Evolutionary conservation across 83 land plant genomes (phyloP), one percentile per base, ranked within the genome.

Genomic region (Isoetes engelmannii): DNA sequence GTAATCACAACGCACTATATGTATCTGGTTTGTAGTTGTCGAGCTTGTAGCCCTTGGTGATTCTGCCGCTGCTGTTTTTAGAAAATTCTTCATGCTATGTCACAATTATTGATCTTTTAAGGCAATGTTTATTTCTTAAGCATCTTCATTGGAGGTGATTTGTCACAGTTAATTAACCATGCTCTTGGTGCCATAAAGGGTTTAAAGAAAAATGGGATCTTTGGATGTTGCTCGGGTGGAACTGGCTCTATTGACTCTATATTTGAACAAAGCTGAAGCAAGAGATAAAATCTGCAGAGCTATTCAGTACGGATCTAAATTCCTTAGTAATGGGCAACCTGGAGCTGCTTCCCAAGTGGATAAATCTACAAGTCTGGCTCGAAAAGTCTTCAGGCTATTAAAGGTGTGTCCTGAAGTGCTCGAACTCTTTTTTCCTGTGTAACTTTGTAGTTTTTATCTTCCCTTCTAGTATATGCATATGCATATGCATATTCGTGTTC

Each of bases 201-300:
- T 28, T 28, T 28, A 2, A 28, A 28, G 37, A 53, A 74, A 60
- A 41, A 89, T 89, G 92, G 75, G 72, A 55, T 42, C 85, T 20
- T 66, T 89, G 20, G 92, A 89, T 65, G 80, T 76, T 17, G 70
- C 87, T 1, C 78, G 92, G 70, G 87, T 90, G 49, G 92, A 89
- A 57, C 87, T 89, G 69, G 92, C 79, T 61, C 81, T 89, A 47
- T 70, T 81, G 46, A 82, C 86, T 48, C 48, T 84, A 61, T 89
- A 86, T 71, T 51, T 89, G 80, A 86, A 83, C 80, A 89, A 89
- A 69, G 90, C 92, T 37, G 92, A 89, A 74, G 80, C 90, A 8
- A 89, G 92, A 69, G 92, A 89, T 69, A 89, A 89, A 80, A 84
- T 89, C 67, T 89, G 92, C 74, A 77, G 92, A 60, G 90, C 92